phyloP scores from a whole-genome alignment of 768 basidiomycete genomes.

The Rickenella mellea region DNA sequence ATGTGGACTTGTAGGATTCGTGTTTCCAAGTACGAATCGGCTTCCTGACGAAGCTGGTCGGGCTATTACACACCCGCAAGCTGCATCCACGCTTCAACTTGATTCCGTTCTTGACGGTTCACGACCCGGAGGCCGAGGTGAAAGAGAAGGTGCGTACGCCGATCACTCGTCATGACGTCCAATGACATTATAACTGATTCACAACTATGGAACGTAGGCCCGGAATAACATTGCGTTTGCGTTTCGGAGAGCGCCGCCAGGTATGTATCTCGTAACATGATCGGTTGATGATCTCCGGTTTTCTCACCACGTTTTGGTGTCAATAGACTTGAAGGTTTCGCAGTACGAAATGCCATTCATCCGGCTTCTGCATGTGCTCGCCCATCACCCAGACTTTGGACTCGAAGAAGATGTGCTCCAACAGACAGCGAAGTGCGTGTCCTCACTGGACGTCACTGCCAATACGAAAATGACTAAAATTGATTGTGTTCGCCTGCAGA shows the following conservation, averaged over 20 bases:
- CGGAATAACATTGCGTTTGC: conserved; percentile 43
- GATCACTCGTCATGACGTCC: conserved; percentile 3
- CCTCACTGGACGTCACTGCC: too few species aligned
- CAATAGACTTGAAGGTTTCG: conserved; percentile 45
- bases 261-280: conserved; percentile 18
- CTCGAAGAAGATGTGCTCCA: conserved; percentile 56
- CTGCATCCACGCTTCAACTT: conserved; percentile 68
- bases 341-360: conserved; percentile 77
- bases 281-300: not conserved
- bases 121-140: conserved; percentile 85
- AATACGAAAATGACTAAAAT: too few species aligned
- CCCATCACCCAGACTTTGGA: conserved; percentile 91
- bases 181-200: conserved; percentile 2
- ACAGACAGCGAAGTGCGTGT: conserved; percentile 70
- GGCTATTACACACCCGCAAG: conserved; percentile 53
- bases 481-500: conserved; percentile 38
- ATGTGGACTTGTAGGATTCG: conserved; percentile 49
- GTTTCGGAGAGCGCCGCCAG: conserved; percentile 35
- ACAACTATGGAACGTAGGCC: conserved; percentile 29
- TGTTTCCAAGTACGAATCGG: conserved; percentile 76
- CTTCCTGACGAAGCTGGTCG: conserved; percentile 69
- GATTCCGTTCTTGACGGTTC: conserved; percentile 80
- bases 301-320: not conserved
- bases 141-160: conserved; percentile 43
- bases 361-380: conserved; percentile 77